Conservation (phyloP, 2,329 filamentous ascomycete genomes). For the Diaporthe destruens region DNA sequence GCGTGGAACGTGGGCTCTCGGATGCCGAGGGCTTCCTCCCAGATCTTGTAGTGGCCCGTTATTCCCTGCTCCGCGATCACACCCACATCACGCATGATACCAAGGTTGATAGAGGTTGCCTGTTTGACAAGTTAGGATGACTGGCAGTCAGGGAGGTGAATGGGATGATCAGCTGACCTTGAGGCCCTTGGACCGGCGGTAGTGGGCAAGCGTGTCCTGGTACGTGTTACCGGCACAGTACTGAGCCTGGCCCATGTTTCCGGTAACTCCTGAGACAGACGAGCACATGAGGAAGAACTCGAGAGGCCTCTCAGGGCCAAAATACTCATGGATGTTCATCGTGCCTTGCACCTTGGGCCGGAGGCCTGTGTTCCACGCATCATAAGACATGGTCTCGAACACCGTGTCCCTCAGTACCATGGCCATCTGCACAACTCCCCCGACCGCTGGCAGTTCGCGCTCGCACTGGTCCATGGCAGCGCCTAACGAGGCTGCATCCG, state of each 20-base stretch:
- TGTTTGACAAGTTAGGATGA: constrained; percentile 30
- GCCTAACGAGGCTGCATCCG: neutral
- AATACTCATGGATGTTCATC: constrained; percentile 8
- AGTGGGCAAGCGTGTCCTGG: constrained; percentile 43
- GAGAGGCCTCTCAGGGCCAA: neutral
- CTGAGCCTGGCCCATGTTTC: constrained; percentile 45
- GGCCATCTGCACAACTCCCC: constrained; percentile 40
- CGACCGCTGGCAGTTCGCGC: neutral
- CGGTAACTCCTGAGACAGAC: constrained; percentile 45
- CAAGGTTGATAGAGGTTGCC: constrained; percentile 31
- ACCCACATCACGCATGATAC: constrained; percentile 33
- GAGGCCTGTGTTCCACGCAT: neutral
- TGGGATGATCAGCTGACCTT: no score
- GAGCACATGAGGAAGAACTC: constrained; percentile 28
- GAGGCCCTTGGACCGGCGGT: no score
- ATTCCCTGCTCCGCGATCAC: constrained; percentile 25
- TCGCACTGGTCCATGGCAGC: constrained; percentile 4
- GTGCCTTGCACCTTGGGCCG: constrained; percentile 22
- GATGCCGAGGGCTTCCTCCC: constrained; percentile 25
- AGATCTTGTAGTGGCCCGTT: neutral
- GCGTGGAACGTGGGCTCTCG: constrained; percentile 5
- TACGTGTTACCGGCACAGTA: constrained; percentile 50
- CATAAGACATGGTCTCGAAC: constrained; percentile 18
- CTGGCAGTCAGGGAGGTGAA: no score
- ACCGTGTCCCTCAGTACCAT: constrained; percentile 14